phyloP scores from a whole-genome alignment of 2,329 filamentous ascomycete genomes.

The Xylariaceae sp. region DNA sequence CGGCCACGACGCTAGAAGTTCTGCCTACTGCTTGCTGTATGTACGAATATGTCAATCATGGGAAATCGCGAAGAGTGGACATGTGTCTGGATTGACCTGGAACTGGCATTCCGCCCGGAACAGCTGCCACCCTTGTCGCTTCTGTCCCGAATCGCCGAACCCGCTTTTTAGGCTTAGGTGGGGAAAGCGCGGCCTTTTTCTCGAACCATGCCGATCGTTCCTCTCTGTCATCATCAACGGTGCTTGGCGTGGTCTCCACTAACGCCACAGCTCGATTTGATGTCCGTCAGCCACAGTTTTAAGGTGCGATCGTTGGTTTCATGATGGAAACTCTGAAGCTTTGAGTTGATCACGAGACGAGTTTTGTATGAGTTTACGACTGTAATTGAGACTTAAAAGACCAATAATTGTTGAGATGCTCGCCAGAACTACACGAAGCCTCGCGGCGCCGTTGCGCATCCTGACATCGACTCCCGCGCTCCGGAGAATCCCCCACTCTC shows the following conservation, averaged over 20 bases:
- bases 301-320: not conserved
- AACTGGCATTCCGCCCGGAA: too few species aligned
- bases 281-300: constrained; percentile 4
- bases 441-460: constrained; percentile 16
- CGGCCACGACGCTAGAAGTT: constrained; percentile 17
- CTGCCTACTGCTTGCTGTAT: too few species aligned
- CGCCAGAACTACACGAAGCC: not conserved
- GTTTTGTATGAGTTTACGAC: not conserved
- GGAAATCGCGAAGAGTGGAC: not conserved
- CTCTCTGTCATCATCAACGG: too few species aligned
- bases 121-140: too few species aligned
- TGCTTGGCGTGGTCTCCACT: not conserved
- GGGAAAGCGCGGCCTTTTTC: not conserved
- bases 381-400: not conserved
- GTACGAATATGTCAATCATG: too few species aligned
- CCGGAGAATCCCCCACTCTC: constrained; percentile 4
- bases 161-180: not conserved
- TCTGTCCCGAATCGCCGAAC: too few species aligned
- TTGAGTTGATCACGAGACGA: not conserved
- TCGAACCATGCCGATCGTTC: too few species aligned
- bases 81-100: not conserved
- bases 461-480: not conserved
- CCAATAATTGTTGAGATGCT: constrained; percentile 5
- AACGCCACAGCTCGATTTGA: constrained; percentile 1
- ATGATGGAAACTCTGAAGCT: not conserved